These are phyloP conservation scores for Boehmeria nivea DNA, from an alignment of 306 rosid species.

Conservation along the genomic window DNA sequence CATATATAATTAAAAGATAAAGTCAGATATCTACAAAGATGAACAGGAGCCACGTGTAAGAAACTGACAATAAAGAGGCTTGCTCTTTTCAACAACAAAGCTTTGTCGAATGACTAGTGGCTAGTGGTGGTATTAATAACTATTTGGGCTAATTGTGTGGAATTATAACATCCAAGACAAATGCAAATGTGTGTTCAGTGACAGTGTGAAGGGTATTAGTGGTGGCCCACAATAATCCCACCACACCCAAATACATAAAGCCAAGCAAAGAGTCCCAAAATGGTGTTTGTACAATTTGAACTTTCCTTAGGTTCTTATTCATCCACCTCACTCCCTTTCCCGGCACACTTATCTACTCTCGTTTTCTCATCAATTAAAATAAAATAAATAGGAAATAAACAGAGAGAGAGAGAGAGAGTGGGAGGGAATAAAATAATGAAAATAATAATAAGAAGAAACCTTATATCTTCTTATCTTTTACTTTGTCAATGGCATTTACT, in stretches of 20 bases:
- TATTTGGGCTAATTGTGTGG: background rate
- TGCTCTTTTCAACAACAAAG: constrained; percentile 30
- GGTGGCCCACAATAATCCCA: constrained; percentile 20
- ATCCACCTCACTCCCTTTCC: constrained; percentile 10
- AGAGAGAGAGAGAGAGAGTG: too few relatives aligned
- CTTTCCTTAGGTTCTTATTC: constrained; percentile 18
- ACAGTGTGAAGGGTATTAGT: too few relatives aligned
- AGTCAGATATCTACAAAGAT: constrained; percentile 11
- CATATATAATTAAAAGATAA: constrained; percentile 16
- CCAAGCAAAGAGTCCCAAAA: constrained; percentile 28
- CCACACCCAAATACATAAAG: background rate
- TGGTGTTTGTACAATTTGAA: constrained; percentile 23
- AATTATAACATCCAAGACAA: background rate
- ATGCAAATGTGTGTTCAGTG: background rate
- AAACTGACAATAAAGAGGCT: constrained; percentile 29
- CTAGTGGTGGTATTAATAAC: constrained; percentile 7
- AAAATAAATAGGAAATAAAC: too few relatives aligned
- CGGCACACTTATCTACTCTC: background rate
- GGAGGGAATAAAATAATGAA: too few relatives aligned
- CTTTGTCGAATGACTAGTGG: constrained; percentile 19
- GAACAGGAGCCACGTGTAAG: constrained; percentile 32
- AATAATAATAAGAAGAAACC: too few relatives aligned
- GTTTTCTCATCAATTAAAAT: background rate
- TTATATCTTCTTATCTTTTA: too few relatives aligned
- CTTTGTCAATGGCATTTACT: background rate